Percentiles rank a stretch among this genome's conserved stretches.
Conservation (phyloP, 768 basidiomycete genomes). For the Rhodocollybia butyracea region DNA sequence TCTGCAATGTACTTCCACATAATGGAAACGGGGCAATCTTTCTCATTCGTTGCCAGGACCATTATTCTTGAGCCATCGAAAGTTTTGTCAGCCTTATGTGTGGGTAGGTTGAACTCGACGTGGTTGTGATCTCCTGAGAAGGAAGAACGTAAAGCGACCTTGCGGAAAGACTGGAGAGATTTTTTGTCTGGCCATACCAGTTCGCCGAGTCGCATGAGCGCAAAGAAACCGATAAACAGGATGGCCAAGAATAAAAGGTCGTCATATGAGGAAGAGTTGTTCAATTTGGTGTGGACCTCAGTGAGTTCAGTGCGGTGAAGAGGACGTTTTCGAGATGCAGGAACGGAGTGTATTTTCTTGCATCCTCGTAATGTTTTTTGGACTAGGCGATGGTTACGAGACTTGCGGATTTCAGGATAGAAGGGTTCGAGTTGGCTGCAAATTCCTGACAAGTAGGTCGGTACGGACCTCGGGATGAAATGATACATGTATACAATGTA, state of each 20-base stretch:
- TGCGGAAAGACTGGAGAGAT: background rate
- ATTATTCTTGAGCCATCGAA: conserved; percentile 14
- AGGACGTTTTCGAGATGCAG: background rate
- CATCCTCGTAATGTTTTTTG: background rate
- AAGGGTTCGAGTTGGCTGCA: background rate
- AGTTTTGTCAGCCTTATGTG: background rate
- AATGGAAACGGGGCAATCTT: background rate
- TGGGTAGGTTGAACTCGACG: background rate
- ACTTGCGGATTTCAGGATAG: background rate
- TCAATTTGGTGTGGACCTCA: background rate
- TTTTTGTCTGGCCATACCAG: background rate
- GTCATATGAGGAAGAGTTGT: background rate
- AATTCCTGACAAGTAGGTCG: background rate
- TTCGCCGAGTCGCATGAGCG: background rate
- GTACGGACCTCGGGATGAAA: background rate
- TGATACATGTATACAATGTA: background rate
- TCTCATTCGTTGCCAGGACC: conserved; percentile 15
- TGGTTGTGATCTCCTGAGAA: too few relatives aligned
- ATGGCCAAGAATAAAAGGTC: background rate
- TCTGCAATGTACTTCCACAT: background rate
- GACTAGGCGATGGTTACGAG: too few relatives aligned
- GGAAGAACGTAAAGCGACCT: background rate
- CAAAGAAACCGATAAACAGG: background rate
- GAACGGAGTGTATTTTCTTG: background rate
- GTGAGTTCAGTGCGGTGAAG: background rate